Percentiles rank a stretch among this genome's conserved stretches.
Evolutionary conservation across 2,329 filamentous ascomycete genomes (phyloP).

Genomic region (Lecanoromycetidae sp.): DNA sequence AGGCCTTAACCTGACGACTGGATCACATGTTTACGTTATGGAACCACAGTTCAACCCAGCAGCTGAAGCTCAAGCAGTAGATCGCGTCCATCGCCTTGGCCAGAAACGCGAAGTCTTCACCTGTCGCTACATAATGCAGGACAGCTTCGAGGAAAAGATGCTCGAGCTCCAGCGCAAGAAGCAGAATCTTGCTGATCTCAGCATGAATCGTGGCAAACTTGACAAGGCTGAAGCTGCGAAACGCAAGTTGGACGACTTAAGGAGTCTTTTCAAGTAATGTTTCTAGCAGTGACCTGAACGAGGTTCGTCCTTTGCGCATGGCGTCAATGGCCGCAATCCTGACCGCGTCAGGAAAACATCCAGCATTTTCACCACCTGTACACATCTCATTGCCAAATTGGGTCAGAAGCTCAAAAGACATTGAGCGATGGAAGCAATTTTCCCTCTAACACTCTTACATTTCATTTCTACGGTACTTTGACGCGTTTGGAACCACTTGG

Average conservation of each 20-base stretch:
- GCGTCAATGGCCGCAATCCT: too few species aligned
- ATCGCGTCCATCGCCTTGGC: slow-evolving; percentile 81
- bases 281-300: too few species aligned
- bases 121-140: slow-evolving; percentile 75
- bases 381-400: too few species aligned
- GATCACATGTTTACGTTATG: slow-evolving; percentile 87
- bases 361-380: too few species aligned
- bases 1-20: slow-evolving; percentile 79
- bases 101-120: slow-evolving; percentile 84
- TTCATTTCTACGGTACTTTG: too few species aligned
- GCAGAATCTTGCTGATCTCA: slow-evolving; percentile 75
- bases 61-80: slow-evolving; percentile 84
- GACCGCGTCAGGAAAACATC: too few species aligned
- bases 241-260: slow-evolving; percentile 50
- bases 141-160: slow-evolving; percentile 92
- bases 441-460: too few species aligned
- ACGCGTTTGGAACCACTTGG: too few species aligned
- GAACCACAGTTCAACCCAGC: slow-evolving; percentile 97
- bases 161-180: slow-evolving; percentile 82
- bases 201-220: slow-evolving; percentile 56
- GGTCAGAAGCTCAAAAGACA: not conserved
- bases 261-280: slow-evolving; percentile 41
- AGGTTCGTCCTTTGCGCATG: too few species aligned
- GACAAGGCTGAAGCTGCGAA: slow-evolving; percentile 51
- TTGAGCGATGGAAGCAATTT: not conserved